A percentile compares a stretch with the other conserved stretches of the same genome.
These are phyloP conservation scores for Sporothrix mexicana DNA, from an alignment of 2,329 filamentous ascomycete species.

Conservation along the genomic window DNA sequence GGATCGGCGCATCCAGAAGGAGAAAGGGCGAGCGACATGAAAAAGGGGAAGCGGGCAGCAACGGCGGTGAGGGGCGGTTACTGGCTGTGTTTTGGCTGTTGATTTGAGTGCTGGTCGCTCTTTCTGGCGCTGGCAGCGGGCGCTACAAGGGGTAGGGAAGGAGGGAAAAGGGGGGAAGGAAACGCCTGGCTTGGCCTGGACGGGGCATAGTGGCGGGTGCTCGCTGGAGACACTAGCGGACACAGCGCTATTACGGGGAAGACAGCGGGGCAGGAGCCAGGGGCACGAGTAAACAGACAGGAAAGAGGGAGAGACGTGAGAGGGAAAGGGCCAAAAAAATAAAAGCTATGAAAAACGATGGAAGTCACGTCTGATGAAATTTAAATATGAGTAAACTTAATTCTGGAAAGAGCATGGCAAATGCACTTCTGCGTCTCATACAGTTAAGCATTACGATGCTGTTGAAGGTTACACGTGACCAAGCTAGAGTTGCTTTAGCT, in stretches of 20 bases:
- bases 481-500: neutral
- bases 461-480: conserved; percentile 2
- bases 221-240: conserved; percentile 12
- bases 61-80: conserved; percentile 33
- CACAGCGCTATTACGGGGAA: conserved; percentile 16
- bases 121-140: neutral
- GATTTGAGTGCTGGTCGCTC: neutral
- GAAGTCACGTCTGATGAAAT: neutral
- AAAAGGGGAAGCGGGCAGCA: conserved; percentile 26
- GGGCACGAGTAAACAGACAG: neutral
- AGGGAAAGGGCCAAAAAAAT: neutral
- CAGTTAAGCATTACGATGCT: neutral
- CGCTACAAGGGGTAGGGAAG: conserved; percentile 20
- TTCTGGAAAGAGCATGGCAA: neutral
- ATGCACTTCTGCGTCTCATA: neutral
- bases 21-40: neutral
- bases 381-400: neutral
- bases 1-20: conserved; percentile 24
- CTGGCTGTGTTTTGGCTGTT: neutral
- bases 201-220: conserved; percentile 21
- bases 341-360: neutral
- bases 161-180: conserved; percentile 6
- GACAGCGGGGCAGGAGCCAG: conserved; percentile 14
- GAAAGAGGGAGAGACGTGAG: neutral
- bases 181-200: conserved; percentile 23